phyloP scores from a whole-genome alignment of 345 rosid species.

The Eucalyptus virginea region DNA sequence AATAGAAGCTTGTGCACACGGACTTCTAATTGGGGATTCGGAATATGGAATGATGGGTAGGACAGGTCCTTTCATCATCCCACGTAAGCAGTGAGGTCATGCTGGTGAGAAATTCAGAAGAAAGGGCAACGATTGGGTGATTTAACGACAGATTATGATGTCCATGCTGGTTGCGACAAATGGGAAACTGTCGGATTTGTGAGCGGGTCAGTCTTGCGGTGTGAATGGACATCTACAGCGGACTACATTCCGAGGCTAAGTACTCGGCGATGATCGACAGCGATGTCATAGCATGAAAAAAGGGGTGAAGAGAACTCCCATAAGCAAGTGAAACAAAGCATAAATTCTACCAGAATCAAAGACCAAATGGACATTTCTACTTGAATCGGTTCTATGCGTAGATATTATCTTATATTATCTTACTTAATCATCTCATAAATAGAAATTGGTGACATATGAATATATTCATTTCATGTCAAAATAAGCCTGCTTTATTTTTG shows the following conservation, averaged over 20 bases:
- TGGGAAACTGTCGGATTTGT: background rate
- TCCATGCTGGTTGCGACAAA: background rate
- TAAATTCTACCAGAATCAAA: background rate
- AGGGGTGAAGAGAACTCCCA: background rate
- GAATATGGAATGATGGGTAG: background rate
- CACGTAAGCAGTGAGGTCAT: background rate
- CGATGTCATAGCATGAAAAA: background rate
- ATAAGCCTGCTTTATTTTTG: background rate
- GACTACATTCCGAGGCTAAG: background rate
- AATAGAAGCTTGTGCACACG: accelerated
- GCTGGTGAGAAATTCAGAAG: background rate
- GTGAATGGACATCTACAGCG: background rate
- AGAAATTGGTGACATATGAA: background rate
- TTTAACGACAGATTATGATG: background rate
- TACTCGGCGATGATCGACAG: background rate
- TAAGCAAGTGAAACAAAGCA: background rate
- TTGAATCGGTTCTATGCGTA: background rate
- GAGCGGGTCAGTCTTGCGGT: background rate
- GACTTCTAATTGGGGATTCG: background rate
- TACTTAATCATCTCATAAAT: background rate
- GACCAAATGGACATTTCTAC: background rate
- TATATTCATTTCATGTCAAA: background rate
- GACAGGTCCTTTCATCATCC: background rate
- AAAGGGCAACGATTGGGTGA: background rate
- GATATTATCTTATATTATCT: no score